Evolutionary conservation across 345 rosid genomes (phyloP), one percentile per base, ranked within the genome.

Genomic region (Hypericum androsaemum): DNA sequence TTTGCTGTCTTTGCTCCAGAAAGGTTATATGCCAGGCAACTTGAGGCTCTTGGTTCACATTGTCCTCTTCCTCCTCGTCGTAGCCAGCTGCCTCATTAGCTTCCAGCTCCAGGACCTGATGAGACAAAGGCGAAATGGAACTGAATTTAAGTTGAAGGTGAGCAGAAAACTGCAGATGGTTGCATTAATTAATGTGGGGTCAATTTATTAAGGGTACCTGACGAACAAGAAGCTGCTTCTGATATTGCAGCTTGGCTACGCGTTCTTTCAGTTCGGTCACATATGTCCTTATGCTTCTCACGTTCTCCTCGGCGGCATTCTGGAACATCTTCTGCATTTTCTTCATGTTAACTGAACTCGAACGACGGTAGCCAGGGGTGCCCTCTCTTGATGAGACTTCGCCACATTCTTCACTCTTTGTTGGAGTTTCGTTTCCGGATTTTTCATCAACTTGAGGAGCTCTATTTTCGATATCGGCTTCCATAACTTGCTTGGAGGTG

Each of bases 251-350:
- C 64, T 90, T 90, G 9, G 96, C 98, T 44, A 90, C 92, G 12
- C 95, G 96, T 69, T 90, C 96, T 71, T 90, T 90, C 65, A 90
- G 74, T 69, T 87, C 95, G 0, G 96, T 90, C 37, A 90, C 96
- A 53, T 90, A 90, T 32, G 92, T 73, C 72, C 89, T 68, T 63
- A 90, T 90, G 79, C 84, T 87, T 75, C 98, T 78, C 53, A 90
- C 98, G 54, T 90, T 90, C 79, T 90, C 98, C 74, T 90, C 96
- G n/a, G 98, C 96, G 39, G 98, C 98, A 75, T 77, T 92, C 65
- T 88, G 95, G 67, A 87, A 92, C 98, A 92, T 84, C 59, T 84
- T 84, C 82, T 83, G 92, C 98, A 92, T 92, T 71, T 84, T 92
- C 74, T 80, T 92, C 96, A 92, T 92, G 66, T 92, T 87, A 37